Percentiles rank a stretch among this genome's conserved stretches.
These are phyloP conservation scores for Phytophthora citrophthora DNA, from an alignment of 352 stramenopile species.

Conservation along the genomic window DNA sequence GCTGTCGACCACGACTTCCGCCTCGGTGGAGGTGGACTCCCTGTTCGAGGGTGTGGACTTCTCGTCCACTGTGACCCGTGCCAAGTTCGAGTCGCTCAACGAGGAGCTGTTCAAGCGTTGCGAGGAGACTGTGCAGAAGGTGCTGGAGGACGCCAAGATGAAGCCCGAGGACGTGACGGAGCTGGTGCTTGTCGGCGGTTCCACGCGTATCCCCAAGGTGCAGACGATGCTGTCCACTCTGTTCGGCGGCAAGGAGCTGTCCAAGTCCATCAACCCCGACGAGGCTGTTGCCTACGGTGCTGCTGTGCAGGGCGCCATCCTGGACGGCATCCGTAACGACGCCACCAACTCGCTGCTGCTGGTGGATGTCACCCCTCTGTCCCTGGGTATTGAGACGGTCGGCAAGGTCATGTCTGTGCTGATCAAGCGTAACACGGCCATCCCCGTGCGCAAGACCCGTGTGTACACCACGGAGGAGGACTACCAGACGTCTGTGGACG, in stretches of 20 bases:
- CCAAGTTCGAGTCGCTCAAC: slow-evolving; percentile 93
- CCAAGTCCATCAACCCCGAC: slow-evolving; percentile 81
- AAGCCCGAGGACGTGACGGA: slow-evolving; percentile 68
- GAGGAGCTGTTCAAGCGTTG: slow-evolving; percentile 85
- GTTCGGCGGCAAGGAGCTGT: slow-evolving; percentile 70
- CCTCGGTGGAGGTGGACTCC: slow-evolving; percentile 95
- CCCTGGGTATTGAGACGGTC: slow-evolving; percentile 88
- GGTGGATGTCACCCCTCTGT: slow-evolving; percentile 91
- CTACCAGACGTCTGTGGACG: slow-evolving; percentile 87
- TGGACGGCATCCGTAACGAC: slow-evolving; percentile 72
- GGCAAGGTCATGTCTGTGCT: slow-evolving; percentile 91
- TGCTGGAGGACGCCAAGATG: slow-evolving; percentile 71
- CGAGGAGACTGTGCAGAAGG: slow-evolving; percentile 82
- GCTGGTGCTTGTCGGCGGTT: slow-evolving; percentile 63
- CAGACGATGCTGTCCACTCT: slow-evolving; percentile 62
- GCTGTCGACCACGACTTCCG: slow-evolving; percentile 93
- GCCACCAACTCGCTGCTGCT: slow-evolving; percentile 89
- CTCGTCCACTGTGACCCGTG: slow-evolving; percentile 93
- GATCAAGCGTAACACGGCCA: slow-evolving; percentile 90
- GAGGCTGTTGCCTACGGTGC: slow-evolving; percentile 85
- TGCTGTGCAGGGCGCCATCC: slow-evolving; percentile 67
- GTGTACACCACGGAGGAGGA: slow-evolving; percentile 76
- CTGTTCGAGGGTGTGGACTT: slow-evolving; percentile 97
- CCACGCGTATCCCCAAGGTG: slow-evolving; percentile 70
- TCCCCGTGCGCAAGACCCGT: slow-evolving; percentile 85